These are phyloP conservation scores for Candida buenavistaensis DNA, from an alignment of 1,139 yeast genomes.

Conservation along the genomic window DNA sequence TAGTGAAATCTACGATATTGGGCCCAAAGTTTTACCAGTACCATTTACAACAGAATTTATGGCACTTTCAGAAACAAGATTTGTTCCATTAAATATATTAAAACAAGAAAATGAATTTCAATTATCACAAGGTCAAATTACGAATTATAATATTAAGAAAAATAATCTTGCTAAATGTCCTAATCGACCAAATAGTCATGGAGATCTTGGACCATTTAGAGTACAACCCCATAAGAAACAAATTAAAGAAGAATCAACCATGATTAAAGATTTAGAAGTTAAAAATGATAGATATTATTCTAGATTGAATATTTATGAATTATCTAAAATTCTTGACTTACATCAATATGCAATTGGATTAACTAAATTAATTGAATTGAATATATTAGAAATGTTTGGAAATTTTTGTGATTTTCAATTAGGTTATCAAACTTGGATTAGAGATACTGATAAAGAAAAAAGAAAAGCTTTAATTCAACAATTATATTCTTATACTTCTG, in stretches of 20 bases:
- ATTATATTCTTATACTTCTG: conserved; percentile 47
- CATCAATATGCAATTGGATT: conserved; percentile 23
- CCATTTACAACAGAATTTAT: conserved; percentile 15
- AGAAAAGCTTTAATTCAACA: conserved; percentile 51
- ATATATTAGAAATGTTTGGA: conserved; percentile 57
- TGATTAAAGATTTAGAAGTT: conserved; percentile 7
- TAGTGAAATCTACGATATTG: conserved; percentile 14
- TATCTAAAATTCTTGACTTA: conserved; percentile 26
- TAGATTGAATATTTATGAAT: conserved; percentile 29
- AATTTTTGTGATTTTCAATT: conserved; percentile 63
- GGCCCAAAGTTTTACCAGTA: conserved; percentile 15
- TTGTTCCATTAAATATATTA: conserved; percentile 12
- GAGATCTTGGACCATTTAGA: conserved; percentile 5
- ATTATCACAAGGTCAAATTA: conserved; percentile 9
- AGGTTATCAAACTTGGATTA: conserved; percentile 79
- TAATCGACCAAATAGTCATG: conserved; percentile 11
- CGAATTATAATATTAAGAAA: conserved; percentile 8
- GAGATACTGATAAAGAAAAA: conserved; percentile 62
- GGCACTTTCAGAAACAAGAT: conserved; percentile 9
- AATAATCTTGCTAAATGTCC: conserved; percentile 7
- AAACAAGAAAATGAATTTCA: conserved; percentile 8
- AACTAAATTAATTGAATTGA: conserved; percentile 47
- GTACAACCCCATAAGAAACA: conserved; percentile 1
- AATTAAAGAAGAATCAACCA: neutral
- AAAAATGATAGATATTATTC: conserved; percentile 24